Base-by-base conservation (phyloP, 2,329 filamentous ascomycete species). In the Scortechinia acanthostroma region DNA sequence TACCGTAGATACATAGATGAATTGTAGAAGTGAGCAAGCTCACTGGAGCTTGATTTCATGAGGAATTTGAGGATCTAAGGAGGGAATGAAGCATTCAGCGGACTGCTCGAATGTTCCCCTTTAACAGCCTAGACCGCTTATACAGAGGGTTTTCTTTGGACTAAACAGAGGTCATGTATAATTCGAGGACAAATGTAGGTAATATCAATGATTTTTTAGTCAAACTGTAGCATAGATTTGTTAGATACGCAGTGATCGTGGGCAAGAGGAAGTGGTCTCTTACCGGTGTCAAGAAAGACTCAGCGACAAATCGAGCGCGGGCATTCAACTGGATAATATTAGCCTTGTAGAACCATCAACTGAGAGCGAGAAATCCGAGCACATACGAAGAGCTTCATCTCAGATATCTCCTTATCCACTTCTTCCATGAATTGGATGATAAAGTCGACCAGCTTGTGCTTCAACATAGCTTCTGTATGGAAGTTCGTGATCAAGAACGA, bases 371-470 rank as follows among this genome's bases (percentile, higher is more conserved):
- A 19, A 14, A 30, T 2, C 17, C 37, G n/a, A 42, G 22, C 37
- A 73, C 88, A 55, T 77, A 96, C 91, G 67, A 98, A 98, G 58
- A 98, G 85, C 77, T 98, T 98, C 93, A 98, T 97, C 70, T 98
- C 94, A 2, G 93, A 97, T 49, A 98, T 98, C 67, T 98, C 93
- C 75, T 98, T 98, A 66, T 98, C 94, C 3, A 98, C 94, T 64
- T 98, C 93, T 66, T 98, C 91, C 91, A 98, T 97, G 60, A 98
- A 98, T 60, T 97, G 85, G 53, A 98, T 96, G 55, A 98, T 95
- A 59, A 98, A 98, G 64, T 98, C 93, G 23, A 98, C 94, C 55
- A 98, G 76, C 73, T 98, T 97, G 64, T 98, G 91, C 74, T 97
- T 97, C 62, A 97, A 66, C 90, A 98, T 95, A 63, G 94, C 88